A percentile compares a stretch with the other conserved stretches of the same genome.
Evolutionary conservation across 2,329 filamentous ascomycete genomes (phyloP).

Genomic region (Chaetomium sp.): DNA sequence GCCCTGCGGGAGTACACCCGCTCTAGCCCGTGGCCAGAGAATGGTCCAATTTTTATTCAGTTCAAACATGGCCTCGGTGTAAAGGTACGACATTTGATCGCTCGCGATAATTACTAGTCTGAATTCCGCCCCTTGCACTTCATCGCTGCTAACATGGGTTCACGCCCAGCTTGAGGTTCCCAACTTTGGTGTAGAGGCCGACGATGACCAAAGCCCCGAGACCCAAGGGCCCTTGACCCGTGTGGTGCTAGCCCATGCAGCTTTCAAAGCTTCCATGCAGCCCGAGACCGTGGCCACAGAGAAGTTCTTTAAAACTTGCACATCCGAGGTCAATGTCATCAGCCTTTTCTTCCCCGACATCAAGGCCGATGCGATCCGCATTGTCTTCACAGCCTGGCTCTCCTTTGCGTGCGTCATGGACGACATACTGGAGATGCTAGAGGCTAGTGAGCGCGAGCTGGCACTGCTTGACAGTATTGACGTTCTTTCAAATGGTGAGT

Average conservation of each 20-base stretch:
- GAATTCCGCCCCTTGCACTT: neutral
- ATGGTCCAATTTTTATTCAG: slow-evolving; percentile 1
- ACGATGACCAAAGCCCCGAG: neutral
- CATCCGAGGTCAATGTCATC: slow-evolving; percentile 14
- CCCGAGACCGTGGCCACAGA: neutral
- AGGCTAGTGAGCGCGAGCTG: neutral
- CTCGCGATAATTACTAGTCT: neutral
- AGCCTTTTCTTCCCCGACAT: slow-evolving; percentile 17
- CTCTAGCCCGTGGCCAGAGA: slow-evolving; percentile 6
- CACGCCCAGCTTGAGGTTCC: slow-evolving; percentile 8
- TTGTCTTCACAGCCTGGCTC: slow-evolving; percentile 15
- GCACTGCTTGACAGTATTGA: slow-evolving; percentile 8
- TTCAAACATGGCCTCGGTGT: slow-evolving; percentile 2
- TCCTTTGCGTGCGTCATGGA: slow-evolving; percentile 15
- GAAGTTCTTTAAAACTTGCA: slow-evolving; percentile 8
- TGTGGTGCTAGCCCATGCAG: slow-evolving; percentile 6
- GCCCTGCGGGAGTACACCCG: slow-evolving; percentile 5
- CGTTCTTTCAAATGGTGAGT: slow-evolving; percentile 1
- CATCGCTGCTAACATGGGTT: neutral
- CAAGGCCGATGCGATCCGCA: neutral
- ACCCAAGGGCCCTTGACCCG: neutral
- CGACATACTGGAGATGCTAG: slow-evolving; percentile 12
- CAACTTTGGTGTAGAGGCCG: slow-evolving; percentile 2
- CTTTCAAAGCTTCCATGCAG: slow-evolving; percentile 7
- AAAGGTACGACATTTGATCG: neutral